These are phyloP conservation scores for Dichotomopilus funicola DNA, from an alignment of 2,329 filamentous ascomycete genomes.

Conservation along the genomic window DNA sequence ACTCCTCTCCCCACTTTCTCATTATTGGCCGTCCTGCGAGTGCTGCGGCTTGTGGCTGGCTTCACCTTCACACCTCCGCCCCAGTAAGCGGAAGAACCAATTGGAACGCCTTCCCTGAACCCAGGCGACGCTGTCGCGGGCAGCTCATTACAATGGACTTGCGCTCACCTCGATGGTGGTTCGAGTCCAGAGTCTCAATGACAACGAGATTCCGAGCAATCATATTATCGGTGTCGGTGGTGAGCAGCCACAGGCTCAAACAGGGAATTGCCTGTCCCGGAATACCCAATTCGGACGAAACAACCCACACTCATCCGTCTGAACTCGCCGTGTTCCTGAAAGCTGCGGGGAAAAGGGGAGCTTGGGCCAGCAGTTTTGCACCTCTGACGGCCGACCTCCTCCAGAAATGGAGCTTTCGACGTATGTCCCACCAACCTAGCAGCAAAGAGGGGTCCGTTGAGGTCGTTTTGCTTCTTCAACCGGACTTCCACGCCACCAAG, in stretches of 20 bases:
- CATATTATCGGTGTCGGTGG: not conserved
- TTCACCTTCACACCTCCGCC: constrained; percentile 16
- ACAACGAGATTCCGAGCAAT: not conserved
- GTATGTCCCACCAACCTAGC: not conserved
- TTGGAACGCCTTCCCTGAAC: constrained; percentile 6
- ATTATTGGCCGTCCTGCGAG: constrained; percentile 21
- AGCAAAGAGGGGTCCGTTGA: not conserved
- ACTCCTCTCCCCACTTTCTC: constrained; percentile 1
- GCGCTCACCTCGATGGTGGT: not conserved
- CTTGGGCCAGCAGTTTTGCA: not conserved
- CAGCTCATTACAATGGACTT: not conserved
- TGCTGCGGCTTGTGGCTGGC: constrained; percentile 19
- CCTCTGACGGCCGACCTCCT: not conserved
- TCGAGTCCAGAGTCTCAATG: not conserved
- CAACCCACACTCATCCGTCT: not conserved
- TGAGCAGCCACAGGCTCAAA: not conserved
- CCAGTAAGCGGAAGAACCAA: constrained; percentile 10
- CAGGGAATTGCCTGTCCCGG: constrained; percentile 1
- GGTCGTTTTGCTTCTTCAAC: constrained; percentile 1
- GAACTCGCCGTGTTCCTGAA: not conserved
- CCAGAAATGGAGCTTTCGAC: no score
- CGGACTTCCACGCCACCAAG: constrained; percentile 1
- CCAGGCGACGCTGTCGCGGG: constrained; percentile 1
- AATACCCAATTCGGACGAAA: not conserved
- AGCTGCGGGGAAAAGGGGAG: not conserved